Conservation (phyloP, 202 grass and related monocot genomes). For the Elaeis oleifera region DNA sequence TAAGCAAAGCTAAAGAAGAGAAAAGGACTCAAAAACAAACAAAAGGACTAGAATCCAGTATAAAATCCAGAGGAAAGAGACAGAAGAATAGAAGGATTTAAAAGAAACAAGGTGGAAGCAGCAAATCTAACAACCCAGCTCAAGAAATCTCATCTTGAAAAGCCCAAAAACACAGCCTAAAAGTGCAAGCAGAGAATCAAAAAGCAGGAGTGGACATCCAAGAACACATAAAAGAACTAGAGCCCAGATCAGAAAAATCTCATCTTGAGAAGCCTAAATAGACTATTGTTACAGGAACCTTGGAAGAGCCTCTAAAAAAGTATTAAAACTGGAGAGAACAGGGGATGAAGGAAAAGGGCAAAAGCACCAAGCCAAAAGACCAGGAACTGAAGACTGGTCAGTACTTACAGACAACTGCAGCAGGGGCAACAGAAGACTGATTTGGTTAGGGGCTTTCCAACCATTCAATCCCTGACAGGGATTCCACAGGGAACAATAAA, state of each 20-base stretch:
- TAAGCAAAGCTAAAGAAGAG: slow-evolving; percentile 6
- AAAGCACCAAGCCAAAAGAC: slow-evolving; percentile 2
- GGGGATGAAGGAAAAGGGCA: slow-evolving; percentile 6
- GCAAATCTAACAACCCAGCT: too few species aligned
- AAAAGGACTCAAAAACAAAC: slow-evolving; percentile 13
- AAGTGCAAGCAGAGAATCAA: too few species aligned
- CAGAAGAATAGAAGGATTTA: slow-evolving; percentile 2
- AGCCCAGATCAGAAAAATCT: too few species aligned
- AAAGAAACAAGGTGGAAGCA: slow-evolving; percentile 8
- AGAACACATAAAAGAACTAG: too few species aligned
- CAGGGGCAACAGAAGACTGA: slow-evolving; percentile 2
- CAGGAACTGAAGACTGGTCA: slow-evolving; percentile 26
- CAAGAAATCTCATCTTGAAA: too few species aligned
- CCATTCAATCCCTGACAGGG: slow-evolving; percentile 30
- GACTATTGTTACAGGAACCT: too few species aligned
- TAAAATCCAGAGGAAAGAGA: slow-evolving; percentile 3
- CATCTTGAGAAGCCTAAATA: too few species aligned
- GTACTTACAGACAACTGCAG: slow-evolving; percentile 13
- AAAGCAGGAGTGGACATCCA: too few species aligned
- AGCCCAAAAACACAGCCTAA: too few species aligned
- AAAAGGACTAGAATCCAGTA: background rate
- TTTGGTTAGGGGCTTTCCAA: slow-evolving; percentile 1
- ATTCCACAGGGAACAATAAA: slow-evolving; percentile 28
- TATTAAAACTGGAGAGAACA: background rate
- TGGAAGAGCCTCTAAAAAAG: too few species aligned